Conservation (phyloP, 2,329 filamentous ascomycete species). For the Epichloe hybrida region DNA sequence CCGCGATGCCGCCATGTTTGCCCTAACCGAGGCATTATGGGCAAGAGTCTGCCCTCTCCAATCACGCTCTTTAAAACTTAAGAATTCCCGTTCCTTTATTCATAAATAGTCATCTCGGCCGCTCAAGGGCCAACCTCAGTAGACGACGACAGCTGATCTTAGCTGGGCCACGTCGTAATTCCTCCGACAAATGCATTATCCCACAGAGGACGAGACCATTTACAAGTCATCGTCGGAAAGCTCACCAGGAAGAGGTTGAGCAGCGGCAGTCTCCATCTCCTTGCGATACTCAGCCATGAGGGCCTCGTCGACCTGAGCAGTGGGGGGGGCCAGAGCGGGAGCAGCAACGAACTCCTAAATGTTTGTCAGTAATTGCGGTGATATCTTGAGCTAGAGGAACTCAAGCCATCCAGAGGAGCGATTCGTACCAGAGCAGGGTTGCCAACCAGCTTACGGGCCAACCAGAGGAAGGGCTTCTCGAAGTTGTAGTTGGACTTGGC, state of each 20-base stretch:
- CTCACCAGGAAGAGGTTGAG: constrained; percentile 85
- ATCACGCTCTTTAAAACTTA: constrained; percentile 24
- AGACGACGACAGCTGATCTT: constrained; percentile 8
- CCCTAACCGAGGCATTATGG: constrained; percentile 18
- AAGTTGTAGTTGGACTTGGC: constrained; percentile 99
- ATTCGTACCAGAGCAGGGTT: constrained; percentile 43
- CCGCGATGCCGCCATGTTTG: constrained; percentile 18
- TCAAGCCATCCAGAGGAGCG: not conserved
- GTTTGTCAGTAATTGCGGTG: constrained; percentile 14
- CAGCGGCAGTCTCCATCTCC: constrained; percentile 74
- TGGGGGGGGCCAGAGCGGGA: constrained; percentile 85
- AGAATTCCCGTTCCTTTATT: constrained; percentile 19
- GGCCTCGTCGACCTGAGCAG: constrained; percentile 74
- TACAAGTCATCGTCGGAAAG: constrained; percentile 63
- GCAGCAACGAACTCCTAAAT: constrained; percentile 87
- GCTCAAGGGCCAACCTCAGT: constrained; percentile 16
- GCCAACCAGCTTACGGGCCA: constrained; percentile 94
- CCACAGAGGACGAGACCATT: constrained; percentile 19
- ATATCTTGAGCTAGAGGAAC: not conserved
- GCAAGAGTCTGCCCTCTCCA: constrained; percentile 18
- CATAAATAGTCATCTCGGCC: constrained; percentile 26
- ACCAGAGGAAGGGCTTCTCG: constrained; percentile 99
- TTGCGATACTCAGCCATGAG: constrained; percentile 71
- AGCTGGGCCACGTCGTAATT: constrained; percentile 13
- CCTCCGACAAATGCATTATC: constrained; percentile 7